A percentile compares a stretch with the other conserved stretches of the same genome.
These are phyloP conservation scores for Claviceps paspali DNA, from an alignment of 2,329 filamentous ascomycete genomes.

Conservation along the genomic window DNA sequence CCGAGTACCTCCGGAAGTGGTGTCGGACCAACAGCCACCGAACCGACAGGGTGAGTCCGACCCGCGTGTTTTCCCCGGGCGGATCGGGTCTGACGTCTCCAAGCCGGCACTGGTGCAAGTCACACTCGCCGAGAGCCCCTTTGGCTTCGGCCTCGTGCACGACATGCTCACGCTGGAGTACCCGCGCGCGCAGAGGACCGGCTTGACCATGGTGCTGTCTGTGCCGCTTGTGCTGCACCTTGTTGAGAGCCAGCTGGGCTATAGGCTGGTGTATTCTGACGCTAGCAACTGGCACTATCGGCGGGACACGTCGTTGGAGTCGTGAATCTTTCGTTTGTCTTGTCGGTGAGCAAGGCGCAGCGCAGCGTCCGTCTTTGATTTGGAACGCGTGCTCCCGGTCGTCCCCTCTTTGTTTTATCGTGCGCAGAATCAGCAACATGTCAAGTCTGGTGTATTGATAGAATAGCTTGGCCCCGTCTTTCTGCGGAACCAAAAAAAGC, in stretches of 20 bases:
- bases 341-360: too few species aligned
- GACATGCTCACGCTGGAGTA: conserved; percentile 25
- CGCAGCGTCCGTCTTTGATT: too few species aligned
- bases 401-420: too few species aligned
- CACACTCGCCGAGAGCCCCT: conserved; percentile 27
- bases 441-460: too few species aligned
- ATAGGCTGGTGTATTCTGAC: conserved; percentile 14
- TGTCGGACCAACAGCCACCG: conserved; percentile 26
- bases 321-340: too few species aligned
- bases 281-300: conserved; percentile 13
- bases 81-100: neutral
- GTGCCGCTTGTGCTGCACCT: conserved; percentile 29
- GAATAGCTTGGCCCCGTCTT: too few species aligned
- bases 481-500: too few species aligned
- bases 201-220: too few species aligned
- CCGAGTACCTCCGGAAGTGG: conserved; percentile 32
- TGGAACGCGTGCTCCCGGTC: too few species aligned
- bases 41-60: conserved; percentile 17
- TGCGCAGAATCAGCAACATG: too few species aligned
- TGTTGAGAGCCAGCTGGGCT: conserved; percentile 32
- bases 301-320: conserved; percentile 6
- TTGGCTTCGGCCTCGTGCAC: conserved; percentile 27
- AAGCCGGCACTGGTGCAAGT: conserved; percentile 28
- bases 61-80: too few species aligned
- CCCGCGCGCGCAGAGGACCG: too few species aligned